Conservation (phyloP, 2,329 filamentous ascomycete genomes). For the Penicillium sp. region DNA sequence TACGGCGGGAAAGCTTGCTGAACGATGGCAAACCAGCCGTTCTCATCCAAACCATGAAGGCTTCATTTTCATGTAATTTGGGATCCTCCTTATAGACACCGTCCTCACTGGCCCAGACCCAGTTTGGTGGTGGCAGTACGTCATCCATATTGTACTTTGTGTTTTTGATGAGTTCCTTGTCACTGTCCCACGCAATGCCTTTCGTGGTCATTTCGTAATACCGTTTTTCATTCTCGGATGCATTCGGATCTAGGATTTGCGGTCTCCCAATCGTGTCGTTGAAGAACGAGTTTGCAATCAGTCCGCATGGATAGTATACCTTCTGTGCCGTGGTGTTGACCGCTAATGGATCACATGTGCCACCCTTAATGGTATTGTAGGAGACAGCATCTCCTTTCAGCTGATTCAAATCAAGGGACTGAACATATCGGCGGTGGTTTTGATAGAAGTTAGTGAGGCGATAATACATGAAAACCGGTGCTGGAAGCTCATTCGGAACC, state of each 20-base stretch:
- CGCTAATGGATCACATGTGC: constrained; percentile 74
- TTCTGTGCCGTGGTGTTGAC: constrained; percentile 54
- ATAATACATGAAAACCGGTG: constrained; percentile 92
- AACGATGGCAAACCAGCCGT: constrained; percentile 92
- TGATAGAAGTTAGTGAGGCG: constrained; percentile 97
- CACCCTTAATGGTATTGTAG: constrained; percentile 60
- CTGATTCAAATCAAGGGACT: constrained; percentile 80
- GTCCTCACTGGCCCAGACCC: constrained; percentile 74
- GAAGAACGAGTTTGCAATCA: constrained; percentile 96
- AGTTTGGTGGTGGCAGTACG: constrained; percentile 83
- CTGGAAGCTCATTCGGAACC: constrained; percentile 73
- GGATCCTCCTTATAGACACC: constrained; percentile 72
- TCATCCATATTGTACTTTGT: constrained; percentile 65
- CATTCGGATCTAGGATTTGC: constrained; percentile 39
- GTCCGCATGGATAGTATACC: constrained; percentile 88
- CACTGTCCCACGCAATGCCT: constrained; percentile 83
- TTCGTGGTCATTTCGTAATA: constrained; percentile 73
- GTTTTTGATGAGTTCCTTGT: constrained; percentile 73
- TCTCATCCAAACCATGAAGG: constrained; percentile 98
- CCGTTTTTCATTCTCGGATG: constrained; percentile 46
- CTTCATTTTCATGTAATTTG: constrained; percentile 71
- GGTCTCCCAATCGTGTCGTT: constrained; percentile 83
- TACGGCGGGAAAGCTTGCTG: constrained; percentile 86
- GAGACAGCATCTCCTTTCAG: constrained; percentile 69
- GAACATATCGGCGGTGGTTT: constrained; percentile 94